A percentile compares a stretch with the other conserved stretches of the same genome.
Conservation (phyloP, 1,284 basidiomycete species). For the Sanguinoderma infundibulare region DNA sequence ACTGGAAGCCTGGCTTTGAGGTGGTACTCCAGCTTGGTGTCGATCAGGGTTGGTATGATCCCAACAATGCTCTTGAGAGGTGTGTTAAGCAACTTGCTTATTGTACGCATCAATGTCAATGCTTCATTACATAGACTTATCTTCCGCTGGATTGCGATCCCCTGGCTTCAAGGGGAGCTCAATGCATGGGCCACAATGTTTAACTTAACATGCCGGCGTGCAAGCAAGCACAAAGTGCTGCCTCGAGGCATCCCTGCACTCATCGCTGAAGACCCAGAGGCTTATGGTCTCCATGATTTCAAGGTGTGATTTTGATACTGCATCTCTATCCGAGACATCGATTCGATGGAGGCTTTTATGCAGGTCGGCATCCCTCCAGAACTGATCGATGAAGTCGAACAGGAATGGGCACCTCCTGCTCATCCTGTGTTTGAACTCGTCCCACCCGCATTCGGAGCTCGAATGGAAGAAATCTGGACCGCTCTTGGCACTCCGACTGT, state of each 20-base stretch:
- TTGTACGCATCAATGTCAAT: background rate
- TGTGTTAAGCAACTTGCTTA: slow-evolving; percentile 20
- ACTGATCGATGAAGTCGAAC: background rate
- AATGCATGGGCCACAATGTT: slow-evolving; percentile 29
- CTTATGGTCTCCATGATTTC: slow-evolving; percentile 30
- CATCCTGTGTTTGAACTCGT: slow-evolving; percentile 1
- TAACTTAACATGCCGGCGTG: slow-evolving; percentile 32
- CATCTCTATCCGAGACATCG: background rate
- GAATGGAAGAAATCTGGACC: background rate
- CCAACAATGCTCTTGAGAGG: slow-evolving; percentile 33
- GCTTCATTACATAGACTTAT: slow-evolving; percentile 14
- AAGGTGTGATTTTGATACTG: slow-evolving; percentile 25
- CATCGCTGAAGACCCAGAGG: slow-evolving; percentile 28
- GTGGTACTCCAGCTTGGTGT: slow-evolving; percentile 37
- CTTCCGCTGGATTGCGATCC: slow-evolving; percentile 43
- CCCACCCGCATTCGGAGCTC: background rate
- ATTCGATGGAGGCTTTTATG: background rate
- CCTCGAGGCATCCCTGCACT: slow-evolving; percentile 39
- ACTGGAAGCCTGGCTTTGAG: slow-evolving; percentile 41
- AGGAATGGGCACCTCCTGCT: background rate
- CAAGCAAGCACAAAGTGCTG: slow-evolving; percentile 37
- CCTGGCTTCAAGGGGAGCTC: slow-evolving; percentile 42
- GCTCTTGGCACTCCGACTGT: background rate
- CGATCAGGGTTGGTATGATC: slow-evolving; percentile 37
- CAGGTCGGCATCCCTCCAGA: background rate